Base-by-base conservation (phyloP, 345 rosid genomes). In the Cardamine occulta region DNA sequence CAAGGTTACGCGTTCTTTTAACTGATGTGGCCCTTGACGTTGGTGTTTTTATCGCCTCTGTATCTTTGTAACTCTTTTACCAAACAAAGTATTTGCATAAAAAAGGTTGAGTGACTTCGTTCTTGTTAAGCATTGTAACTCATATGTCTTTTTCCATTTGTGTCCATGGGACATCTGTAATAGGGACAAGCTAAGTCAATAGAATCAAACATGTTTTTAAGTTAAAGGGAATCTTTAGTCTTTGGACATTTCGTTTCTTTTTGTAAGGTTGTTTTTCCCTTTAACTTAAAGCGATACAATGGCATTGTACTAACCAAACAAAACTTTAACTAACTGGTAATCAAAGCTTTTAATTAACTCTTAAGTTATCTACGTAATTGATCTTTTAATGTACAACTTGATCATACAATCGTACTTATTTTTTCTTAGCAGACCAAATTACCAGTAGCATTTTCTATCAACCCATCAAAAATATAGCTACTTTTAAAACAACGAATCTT, bases 1-100 rank as follows among this genome's bases (percentile, higher is more conserved):
- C 56, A 68, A 75, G 68, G 74, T 52, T 59, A 60, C 56, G 32
- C 12, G 49, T 54, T 76, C 59, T 53, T 69, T 76, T 69, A 15
- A 71, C 26, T 13, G 26, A 45, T 57, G 52, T 70, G 72, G 66
- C 54, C 76, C 61, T 37, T 67, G 29, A 75, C 12, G 31, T 17
- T 2, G 56, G 18, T 61, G 66, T 24, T 24, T 24, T 72, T 15
- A 29, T 28, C 29, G 31, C 23, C 53, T 52, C 12, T 73, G 47
- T 73, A 13, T 42, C 57, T 64, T 17, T 66, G 67, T 35, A 57
- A 56, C 72, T 55, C 61, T 11, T 57, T 8, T 26, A 66, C 59
- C 59, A 74, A 6, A 74, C 52, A 65, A 15, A 54, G 64, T 52
- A 42, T 19, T 52, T 73, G 44, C 55, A 51, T 0, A 60, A 35